Evolutionary conservation across 2,329 filamentous ascomycete genomes (phyloP).

Genomic region (Acrodontium crateriforme): DNA sequence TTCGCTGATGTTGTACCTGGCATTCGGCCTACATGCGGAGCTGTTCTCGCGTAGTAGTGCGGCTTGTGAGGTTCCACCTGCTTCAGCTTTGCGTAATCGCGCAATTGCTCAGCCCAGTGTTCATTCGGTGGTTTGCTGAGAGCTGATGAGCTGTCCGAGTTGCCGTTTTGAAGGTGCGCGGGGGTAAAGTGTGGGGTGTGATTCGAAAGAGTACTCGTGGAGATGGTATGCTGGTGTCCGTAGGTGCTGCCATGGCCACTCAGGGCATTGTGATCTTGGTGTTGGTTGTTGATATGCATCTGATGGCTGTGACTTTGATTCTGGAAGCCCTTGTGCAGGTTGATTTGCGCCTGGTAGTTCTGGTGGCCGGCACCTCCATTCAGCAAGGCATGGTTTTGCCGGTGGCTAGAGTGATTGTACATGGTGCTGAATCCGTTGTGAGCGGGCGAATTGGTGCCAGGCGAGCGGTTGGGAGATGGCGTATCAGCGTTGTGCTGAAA

Average conservation of each 20-base stretch:
- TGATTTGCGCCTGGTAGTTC: slow-evolving; percentile 39
- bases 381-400: slow-evolving; percentile 61
- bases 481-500: slow-evolving; percentile 34
- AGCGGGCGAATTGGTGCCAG: slow-evolving; percentile 37
- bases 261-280: slow-evolving; percentile 33
- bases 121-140: slow-evolving; percentile 46
- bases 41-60: slow-evolving; percentile 65
- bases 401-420: slow-evolving; percentile 54
- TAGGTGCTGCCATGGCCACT: slow-evolving; percentile 43
- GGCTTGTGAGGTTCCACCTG: slow-evolving; percentile 26
- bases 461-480: slow-evolving; percentile 44
- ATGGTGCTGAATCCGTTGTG: slow-evolving; percentile 58
- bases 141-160: slow-evolving; percentile 36
- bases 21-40: slow-evolving; percentile 15
- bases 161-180: slow-evolving; percentile 46
- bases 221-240: slow-evolving; percentile 47
- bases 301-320: slow-evolving; percentile 39
- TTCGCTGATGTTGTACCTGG: slow-evolving; percentile 25
- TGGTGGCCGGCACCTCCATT: slow-evolving; percentile 54
- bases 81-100: slow-evolving; percentile 25
- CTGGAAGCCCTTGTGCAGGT: slow-evolving; percentile 57
- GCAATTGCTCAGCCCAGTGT: slow-evolving; percentile 81
- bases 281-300: slow-evolving; percentile 25
- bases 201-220: slow-evolving; percentile 48
- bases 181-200: slow-evolving; percentile 49